Base-by-base conservation (phyloP, 306 rosid species). In the Dryas octopetala region DNA sequence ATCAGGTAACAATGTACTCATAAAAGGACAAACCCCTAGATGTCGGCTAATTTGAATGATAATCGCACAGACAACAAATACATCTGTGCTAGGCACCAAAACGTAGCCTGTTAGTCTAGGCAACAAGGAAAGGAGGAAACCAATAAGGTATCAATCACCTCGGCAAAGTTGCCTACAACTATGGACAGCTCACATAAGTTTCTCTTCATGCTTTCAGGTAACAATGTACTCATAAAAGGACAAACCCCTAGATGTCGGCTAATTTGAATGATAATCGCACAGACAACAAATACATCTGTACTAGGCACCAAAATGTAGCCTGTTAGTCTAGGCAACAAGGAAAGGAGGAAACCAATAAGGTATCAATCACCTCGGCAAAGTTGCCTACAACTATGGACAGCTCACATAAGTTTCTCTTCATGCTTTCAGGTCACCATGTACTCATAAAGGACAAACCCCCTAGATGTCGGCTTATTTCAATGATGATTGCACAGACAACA, bases 121-220 rank as follows among this genome's bases (percentile, higher is more conserved):
- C 91, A 86, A 86, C 89, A 83, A 83, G 88, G 88, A 84, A 88
- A 88, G 73, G 88, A 84, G 85, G 89, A 62, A 72, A 82, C 69
- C 84, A 78, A 85, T 28, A 78, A 8, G 14, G 45, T 3, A 49
- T 66, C 11, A n/a, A 64, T 61, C 55, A 62, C 92, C 89, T 80
- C 79, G 74, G 89, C 89, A 89, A 85, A 80, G 91, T 85, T 78
- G 87, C 86, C 85, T 17, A 41, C 19, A 4, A 45, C 48, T 45
- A 7, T 45, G 6, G 7, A 45, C 5, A 4, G 7, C 48, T 45
- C 48, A 45, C 48, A 45, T 45, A 41, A 19, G 68, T 16, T 15
- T 62, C 23, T 62, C 47, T 62, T 62, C 15, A 11, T 61, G 3
- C 46, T 61, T 23, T 61, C 17, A 9, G 5, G 6, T 2, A 0